Evolutionary conservation across 148 eudicot genomes (phyloP), one percentile per base, ranked within the genome.

Genomic region (Polygonum maritimum): DNA sequence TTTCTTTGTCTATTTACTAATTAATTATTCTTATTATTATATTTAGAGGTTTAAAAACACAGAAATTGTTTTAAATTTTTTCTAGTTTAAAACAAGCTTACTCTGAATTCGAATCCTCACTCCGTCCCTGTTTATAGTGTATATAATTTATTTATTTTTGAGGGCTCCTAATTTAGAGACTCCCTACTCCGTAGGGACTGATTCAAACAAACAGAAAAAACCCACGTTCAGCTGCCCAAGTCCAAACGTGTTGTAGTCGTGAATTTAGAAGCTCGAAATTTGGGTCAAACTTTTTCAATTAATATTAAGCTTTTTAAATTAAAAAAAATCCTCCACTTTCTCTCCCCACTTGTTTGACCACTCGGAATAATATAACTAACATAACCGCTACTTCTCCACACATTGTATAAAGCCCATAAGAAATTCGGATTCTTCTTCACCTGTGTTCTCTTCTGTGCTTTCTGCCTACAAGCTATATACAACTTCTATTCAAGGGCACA

Each of bases 351-450:
- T 67, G 9, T 72, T 72, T 48, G 22, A 9, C n/a, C 74, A 48
- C 13, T 67, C 55, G 10, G 48, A 67, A 67, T 21, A 67, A 67
- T 38, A 67, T 67, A 67, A 67, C 71, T 38, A 67, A 36, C 71
- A 35, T 67, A 67, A 67, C 71, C 71, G 71, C 71, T 35, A 67
- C 10, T 67, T 62, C 18, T 5, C 71, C 71, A 7, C 45, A 16
- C 45, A 67, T 11, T 35, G 38, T 67, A 67, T 67, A 7, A 67
- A 67, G 19, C 71, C 71, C 45, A 26, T 67, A 19, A 15, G 16
- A 67, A 6, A 15, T 36, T 33, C 69, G 7, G 8, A 12, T 15
- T 49, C 55, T 21, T 57, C 33, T 57, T 57, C 33, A 57, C 63
- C 22, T 57, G 11, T 57, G 63, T 57, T 57, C 33, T 57, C 63